Conservation (phyloP, 140 eudicot species). For the Anethum foeniculum region DNA sequence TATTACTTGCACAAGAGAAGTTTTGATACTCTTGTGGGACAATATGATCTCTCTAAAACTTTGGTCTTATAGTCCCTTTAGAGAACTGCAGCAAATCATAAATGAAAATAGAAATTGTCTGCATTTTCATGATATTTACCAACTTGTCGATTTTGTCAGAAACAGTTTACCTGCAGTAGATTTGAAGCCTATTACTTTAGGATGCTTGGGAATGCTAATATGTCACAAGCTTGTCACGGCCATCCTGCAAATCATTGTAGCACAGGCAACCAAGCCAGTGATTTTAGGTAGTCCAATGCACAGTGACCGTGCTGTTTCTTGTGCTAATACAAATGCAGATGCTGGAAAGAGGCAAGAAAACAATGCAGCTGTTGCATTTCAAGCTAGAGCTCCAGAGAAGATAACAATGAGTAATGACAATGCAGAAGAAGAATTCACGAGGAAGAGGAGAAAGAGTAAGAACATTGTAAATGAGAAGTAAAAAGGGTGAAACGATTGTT, state of each 20-base stretch:
- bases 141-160: not conserved
- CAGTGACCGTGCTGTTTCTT: not conserved
- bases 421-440: not conserved
- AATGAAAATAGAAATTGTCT: not conserved
- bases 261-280: constrained; percentile 10
- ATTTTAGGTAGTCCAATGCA: not conserved
- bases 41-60: not conserved
- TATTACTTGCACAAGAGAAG: constrained; percentile 1
- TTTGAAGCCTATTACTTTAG: not conserved
- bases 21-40: not conserved
- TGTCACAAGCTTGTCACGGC: not conserved
- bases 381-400: not conserved
- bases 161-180: not conserved
- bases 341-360: not conserved
- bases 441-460: not conserved
- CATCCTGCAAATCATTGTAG: not conserved
- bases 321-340: constrained; percentile 1
- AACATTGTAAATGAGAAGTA: constrained; percentile 1
- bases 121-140: not conserved
- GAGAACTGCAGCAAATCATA: constrained; percentile 1
- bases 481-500: not conserved
- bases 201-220: not conserved
- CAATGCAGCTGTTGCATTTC: not conserved
- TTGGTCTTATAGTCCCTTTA: constrained; percentile 1
- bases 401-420: not conserved